Evolutionary conservation across 495 filamentous ascomycete genomes (phyloP), one percentile per base, ranked within the genome.

Genomic region (Melanomma pulvis-pyrius): DNA sequence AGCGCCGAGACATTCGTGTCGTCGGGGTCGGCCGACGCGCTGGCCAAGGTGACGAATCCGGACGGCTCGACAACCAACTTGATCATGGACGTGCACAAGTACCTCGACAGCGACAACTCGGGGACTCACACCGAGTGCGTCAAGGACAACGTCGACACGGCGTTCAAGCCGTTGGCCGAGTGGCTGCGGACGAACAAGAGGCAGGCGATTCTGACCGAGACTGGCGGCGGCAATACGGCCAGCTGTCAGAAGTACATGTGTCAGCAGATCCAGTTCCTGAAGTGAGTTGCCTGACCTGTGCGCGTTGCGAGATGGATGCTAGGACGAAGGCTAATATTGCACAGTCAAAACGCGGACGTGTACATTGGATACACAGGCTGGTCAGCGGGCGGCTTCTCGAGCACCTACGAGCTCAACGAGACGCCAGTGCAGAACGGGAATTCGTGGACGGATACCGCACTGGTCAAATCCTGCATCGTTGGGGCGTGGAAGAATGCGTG

Each of bases 21-120:
- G 5, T 76, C 71, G 58, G 83, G 82, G n/a, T 80, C 79, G 36
- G 81, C 73, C 1, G 77, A 76, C 1, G 79, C 79, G n/a, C 75
- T 88, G 7, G 52, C 72, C n/a, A 76, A 50, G 7, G 78, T 88
- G 47, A 83, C 72, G 30, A 87, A 88, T 69, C 81, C 78, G 4
- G 83, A 86, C 68, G 82, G 81, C 21, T 74, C 67, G 49, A 83
- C 78, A 7, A 77, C 77, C 47, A 82, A 83, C 67, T 76, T 88
- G 21, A 74, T 86, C 60, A 81, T 87, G 50, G 85, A 87, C 63
- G 76, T 84, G 1, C 81, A 83, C 69, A 74, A 82, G 59, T 88
- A 87, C 70, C 79, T 87, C 34, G 86, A 87, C 67, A 74, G 70
- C 32, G 86, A 87, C 69, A 79, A 81, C 69, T 81, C 77, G 22